Evolutionary conservation across 768 basidiomycete species (phyloP).

Genomic region (Hygrophorus pudorinus): DNA sequence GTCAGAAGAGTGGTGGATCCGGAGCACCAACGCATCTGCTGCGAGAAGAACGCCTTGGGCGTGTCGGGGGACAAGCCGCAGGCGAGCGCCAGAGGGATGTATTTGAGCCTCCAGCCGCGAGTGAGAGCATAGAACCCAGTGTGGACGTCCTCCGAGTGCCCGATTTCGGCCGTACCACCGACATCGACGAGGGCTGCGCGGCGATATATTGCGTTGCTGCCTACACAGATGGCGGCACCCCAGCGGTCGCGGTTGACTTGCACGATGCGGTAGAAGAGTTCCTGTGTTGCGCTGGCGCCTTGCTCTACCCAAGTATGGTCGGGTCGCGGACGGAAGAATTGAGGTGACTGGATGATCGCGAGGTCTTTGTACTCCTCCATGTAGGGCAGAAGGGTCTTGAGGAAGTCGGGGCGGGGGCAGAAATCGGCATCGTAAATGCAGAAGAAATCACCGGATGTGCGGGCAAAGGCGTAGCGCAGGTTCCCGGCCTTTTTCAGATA

Average conservation of each 20-base stretch:
- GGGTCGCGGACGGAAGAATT: constrained; percentile 17
- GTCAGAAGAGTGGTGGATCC: constrained; percentile 18
- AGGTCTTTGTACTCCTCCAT: constrained; percentile 16
- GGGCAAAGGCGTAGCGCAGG: constrained; percentile 17
- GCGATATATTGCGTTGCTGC: constrained; percentile 19
- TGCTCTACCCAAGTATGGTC: constrained; percentile 21
- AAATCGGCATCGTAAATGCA: constrained; percentile 21
- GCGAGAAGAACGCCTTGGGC: constrained; percentile 19
- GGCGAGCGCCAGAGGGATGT: constrained; percentile 18
- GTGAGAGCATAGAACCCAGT: constrained; percentile 20
- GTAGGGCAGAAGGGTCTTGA: constrained; percentile 16
- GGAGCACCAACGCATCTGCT: constrained; percentile 22
- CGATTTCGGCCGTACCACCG: constrained; percentile 17
- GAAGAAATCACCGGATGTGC: constrained; percentile 20
- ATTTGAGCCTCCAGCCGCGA: constrained; percentile 19
- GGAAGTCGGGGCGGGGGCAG: constrained; percentile 19
- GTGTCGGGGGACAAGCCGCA: constrained; percentile 20
- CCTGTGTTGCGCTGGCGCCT: constrained; percentile 18
- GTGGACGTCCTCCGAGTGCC: constrained; percentile 19
- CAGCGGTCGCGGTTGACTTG: constrained; percentile 20
- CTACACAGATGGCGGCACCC: constrained; percentile 19
- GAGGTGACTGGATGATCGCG: constrained; percentile 20
- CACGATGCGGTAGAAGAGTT: constrained; percentile 18
- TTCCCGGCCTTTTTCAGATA: constrained; percentile 21
- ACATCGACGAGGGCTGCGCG: constrained; percentile 17